These are phyloP conservation scores for Amylocystis lapponica DNA, from an alignment of 768 basidiomycete genomes.

Conservation along the genomic window DNA sequence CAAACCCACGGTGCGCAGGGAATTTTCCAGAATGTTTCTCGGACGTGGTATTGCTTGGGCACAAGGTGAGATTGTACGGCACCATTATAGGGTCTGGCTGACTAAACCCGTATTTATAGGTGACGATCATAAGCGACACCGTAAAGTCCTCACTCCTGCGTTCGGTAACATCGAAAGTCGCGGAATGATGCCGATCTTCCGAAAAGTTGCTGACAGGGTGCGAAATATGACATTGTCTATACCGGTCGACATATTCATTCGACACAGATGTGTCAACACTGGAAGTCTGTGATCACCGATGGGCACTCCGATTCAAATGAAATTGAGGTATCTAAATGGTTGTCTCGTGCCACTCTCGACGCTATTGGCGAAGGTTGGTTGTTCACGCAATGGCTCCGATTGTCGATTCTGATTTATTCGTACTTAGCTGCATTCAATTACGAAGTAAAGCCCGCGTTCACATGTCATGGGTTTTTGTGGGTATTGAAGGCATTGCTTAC, in stretches of 20 bases:
- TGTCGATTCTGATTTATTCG: too few species aligned
- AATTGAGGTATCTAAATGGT: background rate
- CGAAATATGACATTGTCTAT: background rate
- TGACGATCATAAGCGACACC: background rate
- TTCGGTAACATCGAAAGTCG: background rate
- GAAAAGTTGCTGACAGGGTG: background rate
- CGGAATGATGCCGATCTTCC: background rate
- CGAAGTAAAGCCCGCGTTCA: background rate
- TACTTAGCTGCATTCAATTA: background rate
- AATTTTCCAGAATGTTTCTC: background rate
- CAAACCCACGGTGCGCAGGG: background rate
- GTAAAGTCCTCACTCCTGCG: background rate
- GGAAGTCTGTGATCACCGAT: background rate
- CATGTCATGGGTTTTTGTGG: background rate
- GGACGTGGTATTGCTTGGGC: background rate
- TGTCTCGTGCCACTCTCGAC: background rate
- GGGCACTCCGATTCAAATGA: background rate
- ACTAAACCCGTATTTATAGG: background rate
- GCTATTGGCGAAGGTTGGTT: background rate
- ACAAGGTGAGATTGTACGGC: background rate
- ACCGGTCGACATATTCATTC: background rate
- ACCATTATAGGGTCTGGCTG: background rate
- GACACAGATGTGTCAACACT: constrained; percentile 1
- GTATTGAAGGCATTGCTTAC: background rate
- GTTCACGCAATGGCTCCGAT: too few species aligned